phyloP scores from a whole-genome alignment of 768 basidiomycete species.

The Russula earlei region DNA sequence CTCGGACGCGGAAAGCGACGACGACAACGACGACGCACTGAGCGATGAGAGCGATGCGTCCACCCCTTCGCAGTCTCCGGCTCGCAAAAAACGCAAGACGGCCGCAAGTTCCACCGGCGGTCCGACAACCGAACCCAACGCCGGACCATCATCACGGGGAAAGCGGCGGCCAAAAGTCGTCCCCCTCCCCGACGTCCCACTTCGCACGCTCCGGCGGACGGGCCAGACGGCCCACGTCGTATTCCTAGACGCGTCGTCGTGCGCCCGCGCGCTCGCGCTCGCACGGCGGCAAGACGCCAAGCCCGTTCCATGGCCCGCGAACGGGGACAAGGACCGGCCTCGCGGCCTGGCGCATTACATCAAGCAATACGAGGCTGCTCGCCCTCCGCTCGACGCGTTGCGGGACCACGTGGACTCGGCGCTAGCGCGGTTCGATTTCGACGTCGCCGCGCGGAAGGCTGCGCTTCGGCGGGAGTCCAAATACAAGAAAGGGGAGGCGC shows the following conservation, averaged over 20 bases:
- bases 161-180: constrained; percentile 40
- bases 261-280: constrained; percentile 52
- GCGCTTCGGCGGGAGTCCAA: constrained; percentile 38
- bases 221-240: constrained; percentile 64
- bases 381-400: constrained; percentile 67
- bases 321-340: constrained; percentile 42
- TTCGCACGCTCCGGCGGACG: constrained; percentile 51
- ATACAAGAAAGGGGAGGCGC: constrained; percentile 75
- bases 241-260: constrained; percentile 63
- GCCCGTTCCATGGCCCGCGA: constrained; percentile 51
- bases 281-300: constrained; percentile 30
- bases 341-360: constrained; percentile 67
- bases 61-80: constrained; percentile 14
- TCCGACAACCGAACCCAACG: neutral
- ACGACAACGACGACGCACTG: constrained; percentile 28
- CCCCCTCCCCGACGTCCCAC: constrained; percentile 44
- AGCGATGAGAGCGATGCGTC: constrained; percentile 19
- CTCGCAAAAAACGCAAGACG: constrained; percentile 28
- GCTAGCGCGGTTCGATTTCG: constrained; percentile 70
- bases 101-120: constrained; percentile 12
- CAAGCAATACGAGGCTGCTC: constrained; percentile 49
- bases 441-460: constrained; percentile 44
- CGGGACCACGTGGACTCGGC: constrained; percentile 73
- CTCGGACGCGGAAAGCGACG: constrained; percentile 30
- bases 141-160: constrained; percentile 13